Evolutionary conservation across 257 asterid species (phyloP).

Genomic region (Ophiorrhiza pumila): DNA sequence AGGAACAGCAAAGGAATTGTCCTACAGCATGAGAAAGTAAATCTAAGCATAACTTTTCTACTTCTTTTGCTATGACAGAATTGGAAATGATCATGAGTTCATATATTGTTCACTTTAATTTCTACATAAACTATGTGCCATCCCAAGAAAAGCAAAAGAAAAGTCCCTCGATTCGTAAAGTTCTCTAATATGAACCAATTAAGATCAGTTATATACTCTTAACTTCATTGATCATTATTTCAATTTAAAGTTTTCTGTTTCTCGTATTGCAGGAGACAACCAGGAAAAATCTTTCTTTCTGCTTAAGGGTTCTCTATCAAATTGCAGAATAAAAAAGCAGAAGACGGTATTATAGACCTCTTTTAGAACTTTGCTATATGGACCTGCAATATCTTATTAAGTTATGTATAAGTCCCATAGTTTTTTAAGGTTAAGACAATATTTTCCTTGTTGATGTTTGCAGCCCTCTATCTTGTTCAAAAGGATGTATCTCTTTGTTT

Average conservation of each 20-base stretch:
- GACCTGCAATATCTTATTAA: background rate
- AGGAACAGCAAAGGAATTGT: background rate
- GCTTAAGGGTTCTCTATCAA: background rate
- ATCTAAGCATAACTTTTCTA: too few species aligned
- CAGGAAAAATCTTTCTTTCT: background rate
- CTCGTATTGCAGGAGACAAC: background rate
- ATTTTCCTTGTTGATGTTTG: too few species aligned
- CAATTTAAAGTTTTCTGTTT: background rate
- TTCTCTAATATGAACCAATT: too few species aligned
- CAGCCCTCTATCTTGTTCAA: background rate
- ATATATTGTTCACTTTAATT: too few species aligned
- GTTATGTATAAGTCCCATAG: background rate
- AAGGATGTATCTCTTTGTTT: background rate
- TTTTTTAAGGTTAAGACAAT: background rate
- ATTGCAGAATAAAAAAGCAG: background rate
- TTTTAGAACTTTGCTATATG: too few species aligned
- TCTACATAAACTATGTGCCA: too few species aligned
- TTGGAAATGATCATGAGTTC: too few species aligned
- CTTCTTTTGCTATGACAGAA: too few species aligned
- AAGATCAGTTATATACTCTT: too few species aligned
- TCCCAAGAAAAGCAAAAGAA: too few species aligned
- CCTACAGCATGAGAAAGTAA: conserved; percentile 3
- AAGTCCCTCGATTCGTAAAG: too few species aligned
- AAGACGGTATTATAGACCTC: background rate
- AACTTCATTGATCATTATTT: too few species aligned